Evolutionary conservation across 345 rosid species (phyloP), one percentile per base, ranked within the genome.

Genomic region (Eucalyptus tenuipes): DNA sequence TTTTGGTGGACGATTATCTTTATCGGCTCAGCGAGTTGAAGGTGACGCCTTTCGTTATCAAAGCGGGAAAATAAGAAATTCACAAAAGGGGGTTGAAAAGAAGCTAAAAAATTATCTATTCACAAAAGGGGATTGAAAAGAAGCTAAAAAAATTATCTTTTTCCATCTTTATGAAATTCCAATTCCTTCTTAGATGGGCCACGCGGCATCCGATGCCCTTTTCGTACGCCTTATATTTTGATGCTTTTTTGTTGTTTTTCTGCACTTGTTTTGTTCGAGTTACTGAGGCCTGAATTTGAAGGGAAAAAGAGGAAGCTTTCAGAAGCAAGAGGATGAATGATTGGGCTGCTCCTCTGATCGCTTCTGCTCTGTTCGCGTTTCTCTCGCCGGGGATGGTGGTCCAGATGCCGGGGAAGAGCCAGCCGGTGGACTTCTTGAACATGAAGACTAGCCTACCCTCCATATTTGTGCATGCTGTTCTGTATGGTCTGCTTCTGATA

Each of bases 281-380:
- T 29, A 15, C 50, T 31, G 22, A 20, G 42, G 52, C n/a, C n/a
- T 20, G 31, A 68, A 66, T 44, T 55, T 61, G 71, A 42, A 40
- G 15, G 29, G 37, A 49, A 48, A 48, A 16, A 50, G 66, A 33
- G 44, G 22, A 48, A 52, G 31, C 24, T 47, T 49, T 68, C 37
- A 24, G 29, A 31, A 84, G 87, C 37, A 79, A 85, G 80, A 90
- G 50, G 66, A 95, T 96, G 99, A 92, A 94, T 53, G 97, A 96
- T 80, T 97, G 99, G 99, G 99, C 97, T 37, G 97, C 95, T 91
- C 96, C 99, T 4, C 88, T 97, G 87, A 96, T 96, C 85, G 99
- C 99, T 17, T 91, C 98, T 7, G 99, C 98, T n/a, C 91, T 97
- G 86, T 97, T 96, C 49, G 97, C 96, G 22, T 95, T 97, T 89